phyloP scores from a whole-genome alignment of 2,329 filamentous ascomycete genomes.

The Cordyceps cateniannulata region DNA sequence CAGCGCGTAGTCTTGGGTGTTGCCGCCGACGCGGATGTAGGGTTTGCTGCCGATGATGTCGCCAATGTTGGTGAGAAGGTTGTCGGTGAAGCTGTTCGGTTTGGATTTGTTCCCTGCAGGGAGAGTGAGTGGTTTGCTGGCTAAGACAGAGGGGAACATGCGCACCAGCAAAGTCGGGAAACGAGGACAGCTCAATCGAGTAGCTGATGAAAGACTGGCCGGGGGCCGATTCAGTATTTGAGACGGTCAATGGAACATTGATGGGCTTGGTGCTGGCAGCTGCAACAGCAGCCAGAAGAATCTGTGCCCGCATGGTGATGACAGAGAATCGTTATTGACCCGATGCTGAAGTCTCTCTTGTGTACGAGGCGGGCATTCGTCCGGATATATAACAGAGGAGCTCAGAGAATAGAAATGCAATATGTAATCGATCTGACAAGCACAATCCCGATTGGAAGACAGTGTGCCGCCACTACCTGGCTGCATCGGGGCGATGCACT shows the following conservation, averaged over 20 bases:
- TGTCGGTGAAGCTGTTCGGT: slow-evolving; percentile 56
- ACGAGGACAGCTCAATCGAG: slow-evolving; percentile 45
- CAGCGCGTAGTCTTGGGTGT: slow-evolving; percentile 59
- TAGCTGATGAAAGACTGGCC: slow-evolving; percentile 39
- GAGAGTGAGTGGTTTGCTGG: neutral
- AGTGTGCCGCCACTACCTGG: neutral
- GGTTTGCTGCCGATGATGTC: slow-evolving; percentile 50
- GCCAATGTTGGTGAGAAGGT: slow-evolving; percentile 50
- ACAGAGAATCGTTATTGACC: neutral
- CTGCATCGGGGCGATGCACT: neutral
- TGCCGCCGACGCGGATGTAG: slow-evolving; percentile 58
- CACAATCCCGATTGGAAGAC: neutral
- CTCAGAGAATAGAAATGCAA: neutral
- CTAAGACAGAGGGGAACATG: neutral
- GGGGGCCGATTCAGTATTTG: slow-evolving; percentile 18
- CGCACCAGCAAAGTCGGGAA: slow-evolving; percentile 43
- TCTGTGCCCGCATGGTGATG: neutral
- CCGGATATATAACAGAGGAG: neutral
- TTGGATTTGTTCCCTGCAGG: slow-evolving; percentile 40
- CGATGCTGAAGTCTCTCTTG: neutral
- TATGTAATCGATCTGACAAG: neutral
- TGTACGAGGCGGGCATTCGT: neutral
- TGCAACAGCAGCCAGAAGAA: neutral
- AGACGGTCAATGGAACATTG: neutral
- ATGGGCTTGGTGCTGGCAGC: neutral